A percentile compares a stretch with the other conserved stretches of the same genome.
Evolutionary conservation across 139 green algal genomes (phyloP).

Genomic region (Asterochloris erici): DNA sequence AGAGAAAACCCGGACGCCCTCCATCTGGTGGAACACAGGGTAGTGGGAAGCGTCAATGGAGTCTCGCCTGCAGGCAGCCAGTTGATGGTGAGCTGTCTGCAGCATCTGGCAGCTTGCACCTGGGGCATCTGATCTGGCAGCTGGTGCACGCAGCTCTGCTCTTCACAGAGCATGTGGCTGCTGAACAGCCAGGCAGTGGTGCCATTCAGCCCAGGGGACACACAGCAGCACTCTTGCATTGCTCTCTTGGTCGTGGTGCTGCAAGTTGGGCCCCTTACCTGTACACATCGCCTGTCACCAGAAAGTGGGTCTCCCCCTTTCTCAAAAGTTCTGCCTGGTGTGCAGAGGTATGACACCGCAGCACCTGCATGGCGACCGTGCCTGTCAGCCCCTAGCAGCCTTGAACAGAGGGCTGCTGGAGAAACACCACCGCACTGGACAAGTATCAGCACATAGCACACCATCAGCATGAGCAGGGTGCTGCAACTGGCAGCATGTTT

Average conservation of each 20-base stretch:
- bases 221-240: too few species aligned
- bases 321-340: slow-evolving; percentile 82
- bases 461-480: slow-evolving; percentile 1
- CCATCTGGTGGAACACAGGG: slow-evolving; percentile 99
- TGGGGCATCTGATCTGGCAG: too few species aligned
- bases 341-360: slow-evolving; percentile 86
- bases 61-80: slow-evolving; percentile 66
- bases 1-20: slow-evolving; percentile 72
- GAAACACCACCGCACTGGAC: not conserved
- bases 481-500: not conserved
- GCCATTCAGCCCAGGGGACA: too few species aligned
- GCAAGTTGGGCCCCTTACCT: not conserved
- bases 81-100: not conserved
- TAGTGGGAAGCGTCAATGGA: slow-evolving; percentile 98
- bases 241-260: too few species aligned
- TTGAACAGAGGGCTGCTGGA: not conserved
- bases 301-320: slow-evolving; percentile 73
- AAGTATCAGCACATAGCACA: not conserved
- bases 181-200: too few species aligned
- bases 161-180: too few species aligned
- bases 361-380: slow-evolving; percentile 29
- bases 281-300: slow-evolving; percentile 98
- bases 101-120: too few species aligned
- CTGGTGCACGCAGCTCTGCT: too few species aligned
- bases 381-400: too few species aligned